Conservation (phyloP, 495 filamentous ascomycete genomes). For the Xylaria castorea region DNA sequence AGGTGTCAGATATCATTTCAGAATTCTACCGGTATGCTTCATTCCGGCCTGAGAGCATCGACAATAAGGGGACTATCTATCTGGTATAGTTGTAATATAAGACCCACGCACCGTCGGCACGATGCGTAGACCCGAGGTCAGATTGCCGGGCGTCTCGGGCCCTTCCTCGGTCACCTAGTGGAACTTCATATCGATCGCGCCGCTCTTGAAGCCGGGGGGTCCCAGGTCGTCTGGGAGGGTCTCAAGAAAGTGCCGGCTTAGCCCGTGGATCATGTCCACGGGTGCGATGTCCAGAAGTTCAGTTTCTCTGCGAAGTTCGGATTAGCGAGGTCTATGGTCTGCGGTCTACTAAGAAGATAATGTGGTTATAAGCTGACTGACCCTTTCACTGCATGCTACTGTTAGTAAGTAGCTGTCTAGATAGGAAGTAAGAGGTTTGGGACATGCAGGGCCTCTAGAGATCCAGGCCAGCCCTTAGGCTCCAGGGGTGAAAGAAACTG, state of each 20-base stretch:
- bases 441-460: not conserved
- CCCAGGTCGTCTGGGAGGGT: conserved; percentile 20
- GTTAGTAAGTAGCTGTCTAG: not conserved
- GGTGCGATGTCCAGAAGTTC: conserved; percentile 34
- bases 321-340: not conserved
- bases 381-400: not conserved
- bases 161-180: conserved; percentile 34
- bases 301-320: conserved; percentile 11
- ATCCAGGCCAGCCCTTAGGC: not conserved
- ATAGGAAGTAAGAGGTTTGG: not conserved
- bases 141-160: not conserved
- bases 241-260: conserved; percentile 22
- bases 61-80: too few species aligned
- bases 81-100: too few species aligned
- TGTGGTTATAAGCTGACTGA: not conserved
- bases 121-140: not conserved
- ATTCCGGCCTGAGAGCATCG: too few species aligned
- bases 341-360: too few species aligned
- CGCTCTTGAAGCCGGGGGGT: conserved; percentile 23
- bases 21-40: too few species aligned
- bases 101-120: conserved; percentile 4
- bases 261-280: conserved; percentile 32
- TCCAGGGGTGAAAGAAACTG: not conserved
- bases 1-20: too few species aligned
- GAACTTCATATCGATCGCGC: conserved; percentile 30